Evolutionary conservation across 106 monocot genomes (phyloP), one percentile per base, ranked within the genome.

Genomic region (Posidonia australis): DNA sequence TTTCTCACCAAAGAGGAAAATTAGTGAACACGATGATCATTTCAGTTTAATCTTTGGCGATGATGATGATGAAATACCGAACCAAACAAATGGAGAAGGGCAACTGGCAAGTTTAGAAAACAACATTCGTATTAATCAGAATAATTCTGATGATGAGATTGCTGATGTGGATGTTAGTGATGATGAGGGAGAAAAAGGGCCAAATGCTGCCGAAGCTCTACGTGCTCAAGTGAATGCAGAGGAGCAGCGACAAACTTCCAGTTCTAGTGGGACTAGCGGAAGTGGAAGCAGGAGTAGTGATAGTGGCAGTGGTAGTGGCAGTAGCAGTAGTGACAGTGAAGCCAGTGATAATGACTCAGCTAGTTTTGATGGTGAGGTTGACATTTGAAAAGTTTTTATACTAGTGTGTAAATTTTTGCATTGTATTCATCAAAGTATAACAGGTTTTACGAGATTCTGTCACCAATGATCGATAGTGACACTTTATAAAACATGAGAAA

Each of bases 131-230:
- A 72, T 82, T 22, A 74, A 67, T 53, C 86, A 72, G 41, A 71
- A 78, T 62, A 79, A 80, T 29, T 60, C 62, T 5, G 91, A 91
- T 31, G 87, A 90, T 61, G 90, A 99, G 65, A 79, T 85, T 54
- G 98, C 90, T 11, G 84, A 91, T 70, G 82, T 91, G 1, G 91
- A 91, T 68, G 78, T 76, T 25, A 83, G 79, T 30, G 89, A 84
- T 57, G 77, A 78, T 44, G 82, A 79, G 7, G 79, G 62, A 18
- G 71, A 77, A 1, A 79, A 80, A 29, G 87, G 84, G 14, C 82
- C 75, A 3, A 85, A 80, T 77, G 84, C 79, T 5, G 87, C 80
- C 0, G 83, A 81, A 64, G 87, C 84, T 11, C 70, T 87, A n/a
- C 77, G 82, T 22, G 88, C 88, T n/a, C 89, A 89, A 61, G 81